Conservation (phyloP, 371 early-diverging fungal species). For the Apophysomyces sp. region DNA sequence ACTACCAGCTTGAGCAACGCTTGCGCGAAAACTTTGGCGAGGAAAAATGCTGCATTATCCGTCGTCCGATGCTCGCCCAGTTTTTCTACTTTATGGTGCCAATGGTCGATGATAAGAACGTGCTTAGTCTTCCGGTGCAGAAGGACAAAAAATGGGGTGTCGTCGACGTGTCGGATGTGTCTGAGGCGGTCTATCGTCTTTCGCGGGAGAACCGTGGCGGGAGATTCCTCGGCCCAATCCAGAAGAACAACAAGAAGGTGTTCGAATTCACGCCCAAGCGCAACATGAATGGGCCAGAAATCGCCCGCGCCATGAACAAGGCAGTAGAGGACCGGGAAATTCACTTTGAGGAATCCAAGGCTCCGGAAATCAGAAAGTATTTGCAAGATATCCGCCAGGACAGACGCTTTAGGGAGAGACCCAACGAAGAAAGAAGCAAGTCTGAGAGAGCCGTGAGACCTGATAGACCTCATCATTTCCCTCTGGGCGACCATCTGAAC, state of each 20-base stretch:
- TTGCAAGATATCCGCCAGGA: slow-evolving; percentile 28
- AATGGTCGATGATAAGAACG: slow-evolving; percentile 24
- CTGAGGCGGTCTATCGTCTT: slow-evolving; percentile 28
- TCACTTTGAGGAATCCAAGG: slow-evolving; percentile 13
- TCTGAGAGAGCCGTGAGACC: background rate
- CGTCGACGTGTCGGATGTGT: slow-evolving; percentile 31
- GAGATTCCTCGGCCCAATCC: background rate
- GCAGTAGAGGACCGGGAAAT: slow-evolving; percentile 13
- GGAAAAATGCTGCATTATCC: slow-evolving; percentile 25
- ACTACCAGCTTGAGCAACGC: slow-evolving; percentile 26
- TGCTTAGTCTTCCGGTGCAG: slow-evolving; percentile 24
- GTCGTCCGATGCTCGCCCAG: slow-evolving; percentile 25
- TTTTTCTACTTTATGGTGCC: slow-evolving; percentile 37
- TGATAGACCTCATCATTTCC: slow-evolving; percentile 21
- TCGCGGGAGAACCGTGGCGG: slow-evolving; percentile 9
- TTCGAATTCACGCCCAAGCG: slow-evolving; percentile 25
- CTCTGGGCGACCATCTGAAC: slow-evolving; percentile 34
- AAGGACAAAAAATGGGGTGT: slow-evolving; percentile 26
- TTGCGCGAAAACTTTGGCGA: slow-evolving; percentile 22
- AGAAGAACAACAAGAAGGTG: slow-evolving; percentile 21
- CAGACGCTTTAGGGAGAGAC: slow-evolving; percentile 26
- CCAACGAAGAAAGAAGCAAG: background rate
- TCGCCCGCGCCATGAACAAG: slow-evolving; percentile 27
- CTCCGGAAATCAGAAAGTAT: slow-evolving; percentile 18
- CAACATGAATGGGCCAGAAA: slow-evolving; percentile 12